These are phyloP conservation scores for Tephrocybe sp. DNA, from an alignment of 768 basidiomycete species.

Conservation along the genomic window DNA sequence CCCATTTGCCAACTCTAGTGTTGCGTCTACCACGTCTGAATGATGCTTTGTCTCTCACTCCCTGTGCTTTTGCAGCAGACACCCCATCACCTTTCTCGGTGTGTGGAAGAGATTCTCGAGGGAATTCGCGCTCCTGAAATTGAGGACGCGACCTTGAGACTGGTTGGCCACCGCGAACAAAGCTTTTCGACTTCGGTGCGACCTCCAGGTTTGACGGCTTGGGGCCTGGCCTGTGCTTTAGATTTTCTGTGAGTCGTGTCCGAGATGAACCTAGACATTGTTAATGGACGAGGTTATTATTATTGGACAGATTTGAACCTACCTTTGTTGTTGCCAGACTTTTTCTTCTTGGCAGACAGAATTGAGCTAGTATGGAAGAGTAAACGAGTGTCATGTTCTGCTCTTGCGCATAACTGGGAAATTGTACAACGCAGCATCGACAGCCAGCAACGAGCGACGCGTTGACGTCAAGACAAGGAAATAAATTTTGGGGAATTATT, in stretches of 20 bases:
- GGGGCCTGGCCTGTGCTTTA: constrained; percentile 6
- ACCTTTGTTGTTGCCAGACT: not conserved
- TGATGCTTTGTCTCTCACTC: not conserved
- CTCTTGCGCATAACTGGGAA: constrained; percentile 6
- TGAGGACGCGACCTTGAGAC: not conserved
- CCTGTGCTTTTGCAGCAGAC: not conserved
- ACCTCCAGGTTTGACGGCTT: constrained; percentile 9
- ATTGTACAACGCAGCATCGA: constrained; percentile 12
- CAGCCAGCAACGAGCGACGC: not conserved
- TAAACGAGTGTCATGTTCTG: not conserved
- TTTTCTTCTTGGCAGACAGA: not conserved
- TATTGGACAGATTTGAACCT: too few relatives aligned
- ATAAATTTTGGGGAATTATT: constrained; percentile 1
- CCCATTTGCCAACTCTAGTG: constrained; percentile 3
- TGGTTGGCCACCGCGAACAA: not conserved
- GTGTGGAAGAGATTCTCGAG: constrained; percentile 16
- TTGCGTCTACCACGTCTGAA: constrained; percentile 11
- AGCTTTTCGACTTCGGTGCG: constrained; percentile 5
- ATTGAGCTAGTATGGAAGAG: constrained; percentile 8
- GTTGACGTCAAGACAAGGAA: not conserved
- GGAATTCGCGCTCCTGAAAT: constrained; percentile 5
- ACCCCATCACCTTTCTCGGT: not conserved
- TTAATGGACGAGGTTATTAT: too few relatives aligned
- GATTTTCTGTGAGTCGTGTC: constrained; percentile 13
- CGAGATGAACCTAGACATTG: constrained; percentile 13